These are phyloP conservation scores for Strobilomyces confusus DNA, from an alignment of 768 basidiomycete species.

Conservation along the genomic window DNA sequence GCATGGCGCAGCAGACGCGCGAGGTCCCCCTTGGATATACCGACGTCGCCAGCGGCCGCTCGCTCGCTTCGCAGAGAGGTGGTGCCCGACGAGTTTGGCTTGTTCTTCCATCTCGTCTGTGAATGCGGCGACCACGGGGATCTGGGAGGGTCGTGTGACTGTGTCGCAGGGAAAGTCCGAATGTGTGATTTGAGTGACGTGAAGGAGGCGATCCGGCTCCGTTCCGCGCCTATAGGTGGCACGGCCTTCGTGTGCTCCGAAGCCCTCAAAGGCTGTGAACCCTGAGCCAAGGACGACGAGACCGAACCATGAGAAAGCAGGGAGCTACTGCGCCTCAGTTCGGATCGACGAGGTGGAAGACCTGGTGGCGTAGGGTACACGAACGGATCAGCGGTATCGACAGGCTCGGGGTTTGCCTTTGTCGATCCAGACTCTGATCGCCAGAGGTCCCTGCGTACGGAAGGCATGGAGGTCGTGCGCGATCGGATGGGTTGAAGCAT, in stretches of 20 bases:
- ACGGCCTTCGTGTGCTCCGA: constrained; percentile 21
- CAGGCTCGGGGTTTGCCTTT: not conserved
- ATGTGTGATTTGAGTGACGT: constrained; percentile 8
- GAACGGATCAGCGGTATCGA: not conserved
- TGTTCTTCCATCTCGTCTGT: constrained; percentile 4
- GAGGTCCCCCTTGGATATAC: constrained; percentile 18
- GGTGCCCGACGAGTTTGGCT: not conserved
- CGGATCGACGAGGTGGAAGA: constrained; percentile 10
- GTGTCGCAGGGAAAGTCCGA: not conserved
- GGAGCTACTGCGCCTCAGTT: constrained; percentile 7
- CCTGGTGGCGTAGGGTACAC: constrained; percentile 20
- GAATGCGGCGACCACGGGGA: constrained; percentile 11
- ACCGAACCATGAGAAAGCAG: constrained; percentile 8
- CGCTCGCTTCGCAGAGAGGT: not conserved
- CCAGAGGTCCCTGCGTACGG: constrained; percentile 17
- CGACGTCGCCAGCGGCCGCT: not conserved
- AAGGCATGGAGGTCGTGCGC: constrained; percentile 13
- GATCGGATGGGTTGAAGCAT: constrained; percentile 15
- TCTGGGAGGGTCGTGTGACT: not conserved
- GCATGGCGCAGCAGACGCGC: constrained; percentile 25
- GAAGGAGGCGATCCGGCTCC: constrained; percentile 22
- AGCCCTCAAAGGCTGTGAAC: constrained; percentile 23
- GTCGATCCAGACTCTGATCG: constrained; percentile 12
- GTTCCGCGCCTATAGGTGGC: constrained; percentile 30
- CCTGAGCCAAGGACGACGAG: constrained; percentile 23